Percentiles rank a stretch among this genome's conserved stretches.
phyloP scores from a whole-genome alignment of 345 rosid genomes.

The Rhodomyrtus tomentosa region DNA sequence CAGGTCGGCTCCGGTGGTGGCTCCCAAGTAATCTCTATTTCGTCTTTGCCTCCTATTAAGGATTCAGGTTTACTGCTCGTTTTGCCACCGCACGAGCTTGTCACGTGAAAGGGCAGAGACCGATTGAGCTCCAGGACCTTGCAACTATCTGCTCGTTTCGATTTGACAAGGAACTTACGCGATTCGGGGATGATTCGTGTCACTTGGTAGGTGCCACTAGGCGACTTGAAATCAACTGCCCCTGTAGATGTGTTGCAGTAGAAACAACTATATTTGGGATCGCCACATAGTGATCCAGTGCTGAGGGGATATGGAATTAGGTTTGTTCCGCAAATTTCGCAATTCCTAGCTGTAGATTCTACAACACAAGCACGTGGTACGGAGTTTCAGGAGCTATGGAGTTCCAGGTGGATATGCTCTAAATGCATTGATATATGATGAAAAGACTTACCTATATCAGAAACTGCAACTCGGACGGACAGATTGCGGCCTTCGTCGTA shows the following conservation, averaged over 20 bases:
- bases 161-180: constrained; percentile 18
- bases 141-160: constrained; percentile 4
- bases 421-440: background rate
- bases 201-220: constrained; percentile 19
- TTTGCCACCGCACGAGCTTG: background rate
- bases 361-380: background rate
- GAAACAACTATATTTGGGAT: constrained; percentile 39
- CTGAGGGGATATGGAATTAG: constrained; percentile 55
- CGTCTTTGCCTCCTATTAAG: constrained; percentile 17
- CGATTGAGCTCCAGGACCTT: background rate
- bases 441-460: constrained; percentile 27
- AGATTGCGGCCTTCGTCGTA: constrained; percentile 24
- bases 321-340: constrained; percentile 37
- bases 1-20: constrained; percentile 47
- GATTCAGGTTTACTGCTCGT: background rate
- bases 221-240: constrained; percentile 23
- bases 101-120: constrained; percentile 6
- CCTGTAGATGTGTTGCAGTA: constrained; percentile 33
- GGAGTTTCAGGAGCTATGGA: background rate
- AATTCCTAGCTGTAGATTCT: constrained; percentile 32
- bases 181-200: constrained; percentile 26
- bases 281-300: constrained; percentile 48
- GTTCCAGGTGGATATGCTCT: background rate
- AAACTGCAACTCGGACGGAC: constrained; percentile 25
- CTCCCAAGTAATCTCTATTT: constrained; percentile 46